Base-by-base conservation (phyloP, 129 eudicot species). In the Artemisia argyi region DNA sequence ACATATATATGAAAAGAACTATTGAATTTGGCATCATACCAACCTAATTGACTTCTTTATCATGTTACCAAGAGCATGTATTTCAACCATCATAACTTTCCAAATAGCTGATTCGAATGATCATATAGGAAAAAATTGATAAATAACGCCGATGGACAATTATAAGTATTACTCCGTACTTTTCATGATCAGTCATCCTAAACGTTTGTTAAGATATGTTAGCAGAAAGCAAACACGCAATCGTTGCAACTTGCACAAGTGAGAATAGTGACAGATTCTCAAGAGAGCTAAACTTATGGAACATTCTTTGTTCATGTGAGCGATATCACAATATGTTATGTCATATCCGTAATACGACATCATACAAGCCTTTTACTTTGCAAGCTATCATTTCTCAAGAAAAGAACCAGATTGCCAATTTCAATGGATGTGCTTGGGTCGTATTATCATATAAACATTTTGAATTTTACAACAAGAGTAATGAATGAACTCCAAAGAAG, bases 41-140 rank as follows among this genome's bases (percentile, higher is more conserved):
- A 60, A 59, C 28, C 58, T 46, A 13, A 24, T 73, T 49, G 30
- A 48, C 58, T 39, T 55, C 32, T 35, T n/a, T 69, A 69, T 69
- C 74, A 26, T 68, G 30, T 26, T 42, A 56, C 2, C 50, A 6
- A 32, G 46, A 1, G 0, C 46, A 39, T 7, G 46, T 39, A 39
- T 39, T 39, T 7, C 9, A 39, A 39, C 46, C 46, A 39, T 39
- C 46, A 39, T 39, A 39, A 2, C 11, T 39, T 39, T 39, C 11
- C 46, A 39, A 7, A 7, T 39, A 39, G 50, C 3, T 62, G 14
- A 39, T 62, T 32, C 2, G 10, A 11, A 30, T 4, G 9, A 62
- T 60, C 19, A 19, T 17, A 24, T 13, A 26, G 15, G 19, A 39
- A 39, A 39, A 39, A 39, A 8, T 7, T 39, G 8, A 35, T 35